phyloP scores from a whole-genome alignment of 176 grass and related monocot species.

The Zizania latifolia region DNA sequence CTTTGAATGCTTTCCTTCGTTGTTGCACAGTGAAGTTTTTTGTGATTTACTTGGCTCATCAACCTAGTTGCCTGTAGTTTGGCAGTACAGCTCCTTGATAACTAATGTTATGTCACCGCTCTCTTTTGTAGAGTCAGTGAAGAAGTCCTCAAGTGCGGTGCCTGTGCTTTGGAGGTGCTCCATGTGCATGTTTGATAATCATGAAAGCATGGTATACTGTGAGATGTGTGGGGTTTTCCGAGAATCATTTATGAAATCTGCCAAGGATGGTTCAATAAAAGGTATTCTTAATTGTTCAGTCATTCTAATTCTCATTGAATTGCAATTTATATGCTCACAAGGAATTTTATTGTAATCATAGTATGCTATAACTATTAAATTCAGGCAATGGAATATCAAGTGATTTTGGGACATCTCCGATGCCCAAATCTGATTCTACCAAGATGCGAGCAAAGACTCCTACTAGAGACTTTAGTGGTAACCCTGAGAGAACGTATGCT shows the following conservation, averaged over 20 bases:
- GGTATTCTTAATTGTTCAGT: slow-evolving; percentile 32
- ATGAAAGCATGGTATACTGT: slow-evolving; percentile 61
- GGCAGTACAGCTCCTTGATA: slow-evolving; percentile 11
- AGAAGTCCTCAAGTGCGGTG: slow-evolving; percentile 32
- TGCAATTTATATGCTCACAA: neutral
- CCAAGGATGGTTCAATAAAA: slow-evolving; percentile 49
- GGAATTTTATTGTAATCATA: slow-evolving; percentile 9
- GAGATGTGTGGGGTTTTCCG: slow-evolving; percentile 87
- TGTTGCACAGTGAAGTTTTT: neutral
- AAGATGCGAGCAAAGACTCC: slow-evolving; percentile 29
- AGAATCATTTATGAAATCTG: slow-evolving; percentile 71
- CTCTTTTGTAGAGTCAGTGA: slow-evolving; percentile 37
- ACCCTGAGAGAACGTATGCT: slow-evolving; percentile 27
- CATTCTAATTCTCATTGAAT: slow-evolving; percentile 17
- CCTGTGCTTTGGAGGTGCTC: slow-evolving; percentile 69
- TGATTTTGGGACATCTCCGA: slow-evolving; percentile 31
- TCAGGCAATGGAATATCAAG: slow-evolving; percentile 29
- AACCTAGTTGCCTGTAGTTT: slow-evolving; percentile 2
- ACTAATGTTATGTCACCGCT: slow-evolving; percentile 14
- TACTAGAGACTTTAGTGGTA: slow-evolving; percentile 2
- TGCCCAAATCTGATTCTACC: slow-evolving; percentile 33
- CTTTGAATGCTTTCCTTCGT: neutral
- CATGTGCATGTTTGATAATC: slow-evolving; percentile 75
- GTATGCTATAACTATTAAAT: slow-evolving; percentile 31
- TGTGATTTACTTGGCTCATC: neutral